A percentile compares a stretch with the other conserved stretches of the same genome.
Conservation (phyloP, 2,329 filamentous ascomycete genomes). For the Boeremia exigua region DNA sequence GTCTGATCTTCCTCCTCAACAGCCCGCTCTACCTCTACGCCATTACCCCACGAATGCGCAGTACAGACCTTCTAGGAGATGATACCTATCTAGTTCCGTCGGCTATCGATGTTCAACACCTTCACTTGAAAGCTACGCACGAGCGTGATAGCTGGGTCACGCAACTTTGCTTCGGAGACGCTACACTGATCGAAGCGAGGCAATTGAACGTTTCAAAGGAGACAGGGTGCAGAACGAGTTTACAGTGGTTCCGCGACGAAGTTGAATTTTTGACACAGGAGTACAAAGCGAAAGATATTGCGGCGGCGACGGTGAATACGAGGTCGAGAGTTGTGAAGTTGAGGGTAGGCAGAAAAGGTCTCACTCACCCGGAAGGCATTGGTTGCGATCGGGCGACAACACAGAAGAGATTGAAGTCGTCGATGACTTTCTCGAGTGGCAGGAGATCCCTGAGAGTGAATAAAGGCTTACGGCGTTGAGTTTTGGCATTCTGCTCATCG, state of each 20-base stretch:
- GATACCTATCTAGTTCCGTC: not conserved
- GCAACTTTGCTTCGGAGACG: not conserved
- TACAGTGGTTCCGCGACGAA: conserved; percentile 1
- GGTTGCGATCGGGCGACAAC: no score
- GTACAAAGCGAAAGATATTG: not conserved
- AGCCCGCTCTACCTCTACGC: not conserved
- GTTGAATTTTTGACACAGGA: not conserved
- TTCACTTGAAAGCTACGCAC: not conserved
- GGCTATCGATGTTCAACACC: not conserved
- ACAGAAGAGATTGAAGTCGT: no score
- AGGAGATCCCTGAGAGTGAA: no score
- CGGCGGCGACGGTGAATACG: not conserved
- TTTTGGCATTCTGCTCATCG: no score
- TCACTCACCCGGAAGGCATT: no score
- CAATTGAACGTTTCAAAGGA: not conserved
- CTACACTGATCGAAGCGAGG: not conserved
- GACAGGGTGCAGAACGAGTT: no score
- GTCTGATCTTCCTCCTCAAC: not conserved
- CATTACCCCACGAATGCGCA: not conserved
- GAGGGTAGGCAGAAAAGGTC: not conserved
- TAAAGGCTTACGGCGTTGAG: no score
- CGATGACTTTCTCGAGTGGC: no score
- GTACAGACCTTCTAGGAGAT: not conserved
- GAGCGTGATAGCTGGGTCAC: not conserved
- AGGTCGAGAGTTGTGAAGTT: not conserved